Conservation (phyloP, 2,329 filamentous ascomycete species). For the Metarhizium album region DNA sequence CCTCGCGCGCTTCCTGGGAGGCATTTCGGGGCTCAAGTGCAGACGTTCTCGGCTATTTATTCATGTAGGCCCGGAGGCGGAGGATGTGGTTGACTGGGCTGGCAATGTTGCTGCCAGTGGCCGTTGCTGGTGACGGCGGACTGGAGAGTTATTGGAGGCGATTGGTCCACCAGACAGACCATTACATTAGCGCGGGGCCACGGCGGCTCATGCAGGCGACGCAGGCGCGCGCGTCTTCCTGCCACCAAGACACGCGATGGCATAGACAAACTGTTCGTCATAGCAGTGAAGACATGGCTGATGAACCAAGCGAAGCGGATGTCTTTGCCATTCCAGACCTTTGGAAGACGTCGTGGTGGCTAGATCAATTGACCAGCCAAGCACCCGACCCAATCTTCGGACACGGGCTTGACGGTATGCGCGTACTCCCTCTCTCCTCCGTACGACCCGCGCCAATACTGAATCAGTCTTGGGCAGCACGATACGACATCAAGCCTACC, state of each 20-base stretch:
- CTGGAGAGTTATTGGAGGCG: not conserved
- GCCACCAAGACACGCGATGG: not conserved
- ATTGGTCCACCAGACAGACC: not conserved
- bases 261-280: not conserved
- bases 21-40: conserved; percentile 37
- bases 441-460: not conserved
- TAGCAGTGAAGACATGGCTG: conserved; percentile 18
- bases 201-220: not conserved
- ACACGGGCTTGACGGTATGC: conserved; percentile 24
- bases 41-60: not conserved
- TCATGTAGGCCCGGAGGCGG: not conserved
- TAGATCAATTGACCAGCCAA: conserved; percentile 20
- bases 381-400: conserved; percentile 31
- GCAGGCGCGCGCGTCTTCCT: not conserved
- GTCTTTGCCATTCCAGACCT: conserved; percentile 56
- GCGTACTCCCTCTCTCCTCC: not conserved
- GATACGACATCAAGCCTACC: not conserved
- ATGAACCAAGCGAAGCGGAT: conserved; percentile 35
- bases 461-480: not conserved
- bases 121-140: not conserved
- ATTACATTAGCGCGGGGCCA: not conserved
- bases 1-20: conserved; percentile 59
- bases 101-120: not conserved
- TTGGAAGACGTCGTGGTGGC: conserved; percentile 42
- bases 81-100: not conserved